A percentile compares a stretch with the other conserved stretches of the same genome.
Evolutionary conservation across 768 basidiomycete genomes (phyloP).

Genomic region (Mycena galericulata): DNA sequence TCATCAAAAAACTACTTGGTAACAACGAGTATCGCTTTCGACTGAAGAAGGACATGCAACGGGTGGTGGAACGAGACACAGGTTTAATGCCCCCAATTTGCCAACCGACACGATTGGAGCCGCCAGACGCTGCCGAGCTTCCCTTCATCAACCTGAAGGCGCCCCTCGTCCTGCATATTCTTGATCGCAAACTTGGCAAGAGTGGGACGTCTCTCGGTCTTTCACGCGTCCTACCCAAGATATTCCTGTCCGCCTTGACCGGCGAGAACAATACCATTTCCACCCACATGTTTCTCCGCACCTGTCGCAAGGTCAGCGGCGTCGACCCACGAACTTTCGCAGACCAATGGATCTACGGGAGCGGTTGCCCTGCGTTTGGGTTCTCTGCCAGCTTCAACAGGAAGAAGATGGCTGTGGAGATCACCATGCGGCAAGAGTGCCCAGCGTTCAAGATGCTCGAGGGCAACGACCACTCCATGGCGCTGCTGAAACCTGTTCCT

Average conservation of each 20-base stretch:
- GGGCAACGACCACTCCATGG: slow-evolving; percentile 72
- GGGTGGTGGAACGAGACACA: slow-evolving; percentile 88
- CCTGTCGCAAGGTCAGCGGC: slow-evolving; percentile 93
- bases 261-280: slow-evolving; percentile 93
- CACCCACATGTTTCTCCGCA: slow-evolving; percentile 90
- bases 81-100: slow-evolving; percentile 94
- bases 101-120: slow-evolving; percentile 86
- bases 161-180: slow-evolving; percentile 95
- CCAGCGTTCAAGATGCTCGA: slow-evolving; percentile 82
- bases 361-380: slow-evolving; percentile 92
- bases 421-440: slow-evolving; percentile 91
- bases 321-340: slow-evolving; percentile 91
- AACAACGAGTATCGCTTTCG: slow-evolving; percentile 98
- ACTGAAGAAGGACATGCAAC: slow-evolving; percentile 96
- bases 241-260: slow-evolving; percentile 93
- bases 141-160: slow-evolving; percentile 96
- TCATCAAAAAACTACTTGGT: slow-evolving; percentile 87
- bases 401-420: slow-evolving; percentile 98
- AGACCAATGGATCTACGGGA: slow-evolving; percentile 99
- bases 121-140: slow-evolving; percentile 82
- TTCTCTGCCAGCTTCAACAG: slow-evolving; percentile 94
- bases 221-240: slow-evolving; percentile 93
- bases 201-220: slow-evolving; percentile 95
- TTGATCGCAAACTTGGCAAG: slow-evolving; percentile 94
- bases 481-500: slow-evolving; percentile 82